Evolutionary conservation across 2,329 filamentous ascomycete species (phyloP).

Genomic region (Sarocladiaceae sp.): DNA sequence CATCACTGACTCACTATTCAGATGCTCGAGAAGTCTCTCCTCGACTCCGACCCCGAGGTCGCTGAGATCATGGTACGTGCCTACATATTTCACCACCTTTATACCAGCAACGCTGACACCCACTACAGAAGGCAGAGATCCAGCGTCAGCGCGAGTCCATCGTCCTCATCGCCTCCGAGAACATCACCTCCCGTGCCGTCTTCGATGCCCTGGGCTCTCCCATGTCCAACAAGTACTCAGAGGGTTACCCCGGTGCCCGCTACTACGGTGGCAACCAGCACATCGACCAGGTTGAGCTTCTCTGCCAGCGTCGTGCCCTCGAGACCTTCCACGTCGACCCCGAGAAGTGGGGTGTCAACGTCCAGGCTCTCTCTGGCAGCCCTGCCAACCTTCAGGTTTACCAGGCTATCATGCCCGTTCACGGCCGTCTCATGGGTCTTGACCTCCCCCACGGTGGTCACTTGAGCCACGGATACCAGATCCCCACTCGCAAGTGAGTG

Average conservation of each 20-base stretch:
- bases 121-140: conserved; percentile 73
- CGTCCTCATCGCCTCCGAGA: conserved; percentile 97
- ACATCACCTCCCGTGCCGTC: conserved; percentile 96
- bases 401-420: conserved; percentile 91
- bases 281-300: conserved; percentile 92
- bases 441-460: conserved; percentile 93
- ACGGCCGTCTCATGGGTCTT: conserved; percentile 94
- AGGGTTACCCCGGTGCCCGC: conserved; percentile 94
- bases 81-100: background rate
- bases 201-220: conserved; percentile 93
- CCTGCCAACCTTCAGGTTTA: conserved; percentile 98
- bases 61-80: conserved; percentile 88
- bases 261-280: conserved; percentile 99
- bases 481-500: conserved; percentile 77
- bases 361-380: conserved; percentile 86
- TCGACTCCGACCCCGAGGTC: conserved; percentile 89
- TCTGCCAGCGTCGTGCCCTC: conserved; percentile 91
- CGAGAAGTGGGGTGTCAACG: conserved; percentile 96
- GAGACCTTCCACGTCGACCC: conserved; percentile 82
- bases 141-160: conserved; percentile 98
- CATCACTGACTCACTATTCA: conserved; percentile 32
- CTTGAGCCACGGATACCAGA: conserved; percentile 96
- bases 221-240: conserved; percentile 99
- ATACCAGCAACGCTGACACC: conserved; percentile 22
- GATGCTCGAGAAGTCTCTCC: conserved; percentile 93